These are phyloP conservation scores for Symbiodinium pilosum DNA, from an alignment of 73 alveolate species.

Conservation along the genomic window DNA sequence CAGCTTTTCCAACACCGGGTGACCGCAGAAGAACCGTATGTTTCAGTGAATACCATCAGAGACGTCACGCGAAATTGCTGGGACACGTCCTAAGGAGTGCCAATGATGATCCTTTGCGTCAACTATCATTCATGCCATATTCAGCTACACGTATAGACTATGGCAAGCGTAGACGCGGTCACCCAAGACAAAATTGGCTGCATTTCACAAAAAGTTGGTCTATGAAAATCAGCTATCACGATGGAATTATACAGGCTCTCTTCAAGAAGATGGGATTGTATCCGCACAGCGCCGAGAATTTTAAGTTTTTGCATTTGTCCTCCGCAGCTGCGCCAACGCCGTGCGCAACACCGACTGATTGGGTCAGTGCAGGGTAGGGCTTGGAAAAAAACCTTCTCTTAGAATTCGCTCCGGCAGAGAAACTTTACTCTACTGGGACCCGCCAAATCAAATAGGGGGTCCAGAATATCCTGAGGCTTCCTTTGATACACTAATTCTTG, in stretches of 20 bases:
- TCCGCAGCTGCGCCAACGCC: too few relatives aligned
- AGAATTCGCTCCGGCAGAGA: too few relatives aligned
- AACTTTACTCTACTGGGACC: too few relatives aligned
- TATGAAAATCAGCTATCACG: too few relatives aligned
- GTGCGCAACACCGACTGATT: too few relatives aligned
- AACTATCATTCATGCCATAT: neutral
- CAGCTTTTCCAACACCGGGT: neutral
- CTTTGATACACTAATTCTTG: neutral
- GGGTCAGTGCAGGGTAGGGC: too few relatives aligned
- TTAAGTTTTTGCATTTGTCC: too few relatives aligned
- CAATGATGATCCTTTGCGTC: neutral
- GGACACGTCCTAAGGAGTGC: neutral
- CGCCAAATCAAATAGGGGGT: too few relatives aligned
- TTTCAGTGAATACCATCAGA: neutral
- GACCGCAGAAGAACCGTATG: neutral
- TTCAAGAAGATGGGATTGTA: too few relatives aligned
- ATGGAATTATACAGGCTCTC: too few relatives aligned
- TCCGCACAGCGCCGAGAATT: too few relatives aligned
- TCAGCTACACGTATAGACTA: neutral
- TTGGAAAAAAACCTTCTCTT: too few relatives aligned
- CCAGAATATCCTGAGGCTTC: constrained; percentile 43
- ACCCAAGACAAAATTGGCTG: neutral
- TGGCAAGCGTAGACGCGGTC: neutral
- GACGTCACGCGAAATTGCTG: neutral
- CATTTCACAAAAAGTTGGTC: neutral